Evolutionary conservation across 768 basidiomycete species (phyloP).

Genomic region (Lactarius indigo): DNA sequence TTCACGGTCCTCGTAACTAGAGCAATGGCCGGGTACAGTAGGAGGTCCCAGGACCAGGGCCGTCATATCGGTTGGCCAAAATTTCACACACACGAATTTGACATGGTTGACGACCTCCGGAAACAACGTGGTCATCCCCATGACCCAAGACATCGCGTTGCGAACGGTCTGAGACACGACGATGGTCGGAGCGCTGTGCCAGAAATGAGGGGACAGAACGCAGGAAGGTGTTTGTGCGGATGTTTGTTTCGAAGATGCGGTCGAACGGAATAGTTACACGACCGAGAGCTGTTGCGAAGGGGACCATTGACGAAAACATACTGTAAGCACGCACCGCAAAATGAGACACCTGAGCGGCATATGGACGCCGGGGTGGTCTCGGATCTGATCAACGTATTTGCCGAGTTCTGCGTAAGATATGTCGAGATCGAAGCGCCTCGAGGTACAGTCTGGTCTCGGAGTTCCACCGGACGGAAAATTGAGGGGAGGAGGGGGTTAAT

Average conservation of each 20-base stretch:
- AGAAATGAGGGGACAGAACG: constrained; percentile 9
- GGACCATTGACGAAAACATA: constrained; percentile 9
- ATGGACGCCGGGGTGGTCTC: not conserved
- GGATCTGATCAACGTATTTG: not conserved
- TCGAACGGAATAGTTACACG: constrained; percentile 3
- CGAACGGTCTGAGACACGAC: constrained; percentile 13
- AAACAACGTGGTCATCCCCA: constrained; percentile 14
- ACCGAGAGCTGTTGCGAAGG: constrained; percentile 14
- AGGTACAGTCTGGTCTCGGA: not conserved
- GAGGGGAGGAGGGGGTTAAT: not conserved
- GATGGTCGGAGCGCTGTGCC: constrained; percentile 10
- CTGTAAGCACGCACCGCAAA: constrained; percentile 11
- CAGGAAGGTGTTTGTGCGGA: constrained; percentile 15
- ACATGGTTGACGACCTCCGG: constrained; percentile 20
- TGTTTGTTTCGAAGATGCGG: constrained; percentile 10
- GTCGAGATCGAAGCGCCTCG: not conserved
- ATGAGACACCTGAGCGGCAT: constrained; percentile 5
- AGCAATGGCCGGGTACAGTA: constrained; percentile 13
- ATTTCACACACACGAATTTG: constrained; percentile 21
- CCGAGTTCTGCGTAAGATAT: constrained; percentile 6
- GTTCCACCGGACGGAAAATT: not conserved
- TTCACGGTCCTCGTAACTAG: constrained; percentile 18
- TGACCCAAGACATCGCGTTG: constrained; percentile 9
- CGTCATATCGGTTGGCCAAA: constrained; percentile 17
- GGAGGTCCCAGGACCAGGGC: not conserved